A percentile compares a stretch with the other conserved stretches of the same genome.
Evolutionary conservation across 768 basidiomycete genomes (phyloP).

Genomic region (Mycena olivaceomarginata): DNA sequence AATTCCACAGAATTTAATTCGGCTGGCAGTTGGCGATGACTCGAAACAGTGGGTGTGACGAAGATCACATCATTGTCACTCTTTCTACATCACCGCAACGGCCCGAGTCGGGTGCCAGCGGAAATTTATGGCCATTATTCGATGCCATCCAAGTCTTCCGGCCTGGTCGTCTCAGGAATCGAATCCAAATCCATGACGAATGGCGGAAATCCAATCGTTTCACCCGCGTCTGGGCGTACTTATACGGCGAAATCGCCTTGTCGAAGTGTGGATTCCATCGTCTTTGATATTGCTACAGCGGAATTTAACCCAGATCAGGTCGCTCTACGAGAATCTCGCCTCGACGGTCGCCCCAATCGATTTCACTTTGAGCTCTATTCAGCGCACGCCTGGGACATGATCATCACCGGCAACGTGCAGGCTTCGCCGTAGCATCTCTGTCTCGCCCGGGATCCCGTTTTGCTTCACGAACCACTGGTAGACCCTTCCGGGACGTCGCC

Average conservation of each 20-base stretch:
- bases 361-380: constrained; percentile 81
- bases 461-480: constrained; percentile 66
- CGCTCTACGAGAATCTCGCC: constrained; percentile 92
- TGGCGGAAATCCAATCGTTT: constrained; percentile 43
- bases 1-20: no score
- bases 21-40: no score
- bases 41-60: no score
- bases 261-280: constrained; percentile 64
- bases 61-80: no score
- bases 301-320: constrained; percentile 68
- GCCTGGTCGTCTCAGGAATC: no score
- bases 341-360: constrained; percentile 84
- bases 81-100: no score
- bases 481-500: no score
- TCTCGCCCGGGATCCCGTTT: constrained; percentile 82
- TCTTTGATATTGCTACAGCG: neutral
- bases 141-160: no score
- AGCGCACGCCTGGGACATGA: constrained; percentile 88
- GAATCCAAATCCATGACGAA: constrained; percentile 8
- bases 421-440: constrained; percentile 75
- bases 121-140: neutral
- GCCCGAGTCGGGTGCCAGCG: no score
- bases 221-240: constrained; percentile 57
- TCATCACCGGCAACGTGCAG: constrained; percentile 93
- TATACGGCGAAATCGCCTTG: constrained; percentile 67